Percentiles rank a stretch among this genome's conserved stretches.
Conservation (phyloP, 208 protist genomes). For the Trypanosoma grayi region DNA sequence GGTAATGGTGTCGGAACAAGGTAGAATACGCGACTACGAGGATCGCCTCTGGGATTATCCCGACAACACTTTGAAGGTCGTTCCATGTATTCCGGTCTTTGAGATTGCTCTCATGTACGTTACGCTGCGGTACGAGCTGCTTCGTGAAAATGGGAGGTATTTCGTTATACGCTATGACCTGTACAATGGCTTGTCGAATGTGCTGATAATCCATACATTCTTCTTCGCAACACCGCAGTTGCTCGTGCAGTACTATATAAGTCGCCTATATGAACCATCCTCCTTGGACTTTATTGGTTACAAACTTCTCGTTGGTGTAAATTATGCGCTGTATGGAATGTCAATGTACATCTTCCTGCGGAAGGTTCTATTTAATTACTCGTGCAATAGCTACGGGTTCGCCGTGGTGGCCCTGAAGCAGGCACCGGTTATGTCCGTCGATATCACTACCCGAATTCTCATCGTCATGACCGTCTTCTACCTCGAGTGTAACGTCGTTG, state of each 20-base stretch:
- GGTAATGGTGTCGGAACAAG: constrained; percentile 63
- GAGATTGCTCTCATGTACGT: constrained; percentile 66
- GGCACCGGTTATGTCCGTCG: background rate
- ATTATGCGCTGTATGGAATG: constrained; percentile 43
- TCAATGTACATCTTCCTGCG: constrained; percentile 56
- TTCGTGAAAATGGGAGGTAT: constrained; percentile 41
- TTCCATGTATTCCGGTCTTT: constrained; percentile 74
- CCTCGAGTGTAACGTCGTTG: constrained; percentile 17
- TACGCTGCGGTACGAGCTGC: constrained; percentile 59
- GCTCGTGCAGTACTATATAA: constrained; percentile 67
- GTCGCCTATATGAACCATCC: constrained; percentile 1
- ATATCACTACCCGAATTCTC: constrained; percentile 23
- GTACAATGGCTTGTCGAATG: constrained; percentile 57
- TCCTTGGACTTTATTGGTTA: constrained; percentile 31
- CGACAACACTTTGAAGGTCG: constrained; percentile 58
- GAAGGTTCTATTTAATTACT: constrained; percentile 55
- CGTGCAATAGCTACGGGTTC: constrained; percentile 71
- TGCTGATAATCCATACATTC: constrained; percentile 55
- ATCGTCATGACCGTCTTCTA: constrained; percentile 17
- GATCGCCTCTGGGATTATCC: constrained; percentile 66
- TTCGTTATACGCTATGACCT: constrained; percentile 85
- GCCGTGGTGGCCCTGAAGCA: constrained; percentile 27
- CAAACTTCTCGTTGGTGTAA: constrained; percentile 38
- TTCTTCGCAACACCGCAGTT: constrained; percentile 72
- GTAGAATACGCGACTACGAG: constrained; percentile 65